Conservation (phyloP, 805 yeast genomes). For the Teunomyces gatunensis region DNA sequence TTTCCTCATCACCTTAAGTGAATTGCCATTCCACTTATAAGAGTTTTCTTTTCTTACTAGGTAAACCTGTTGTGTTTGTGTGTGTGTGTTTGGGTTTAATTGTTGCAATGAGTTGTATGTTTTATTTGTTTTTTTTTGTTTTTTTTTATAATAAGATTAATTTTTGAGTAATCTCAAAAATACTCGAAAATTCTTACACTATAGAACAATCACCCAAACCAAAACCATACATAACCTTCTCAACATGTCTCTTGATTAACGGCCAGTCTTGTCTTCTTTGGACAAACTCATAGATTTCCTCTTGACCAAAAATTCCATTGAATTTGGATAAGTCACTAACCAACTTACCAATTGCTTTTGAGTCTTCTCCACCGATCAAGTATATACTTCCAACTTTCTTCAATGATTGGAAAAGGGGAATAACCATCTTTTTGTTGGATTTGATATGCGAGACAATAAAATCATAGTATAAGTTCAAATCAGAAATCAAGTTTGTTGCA, state of each 20-base stretch:
- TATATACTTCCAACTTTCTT: conserved; percentile 84
- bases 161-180: background rate
- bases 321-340: conserved; percentile 82
- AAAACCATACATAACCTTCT: conserved; percentile 91
- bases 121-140: background rate
- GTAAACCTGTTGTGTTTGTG: no score
- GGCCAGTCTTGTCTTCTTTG: conserved; percentile 88
- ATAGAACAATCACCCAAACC: conserved; percentile 74
- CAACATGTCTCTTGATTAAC: conserved; percentile 71
- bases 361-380: conserved; percentile 65
- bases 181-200: conserved; percentile 27
- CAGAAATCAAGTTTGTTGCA: conserved; percentile 78
- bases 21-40: no score
- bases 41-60: no score
- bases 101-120: background rate
- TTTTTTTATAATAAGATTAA: background rate
- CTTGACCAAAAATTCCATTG: conserved; percentile 86
- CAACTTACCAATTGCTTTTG: conserved; percentile 79
- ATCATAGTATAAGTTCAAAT: conserved; percentile 72
- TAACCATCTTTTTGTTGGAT: conserved; percentile 62
- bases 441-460: conserved; percentile 52
- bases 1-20: no score
- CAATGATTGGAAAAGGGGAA: conserved; percentile 74
- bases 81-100: no score
- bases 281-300: conserved; percentile 90